A percentile compares a stretch with the other conserved stretches of the same genome.
Conservation (phyloP, 352 stramenopile species). For the Pythium grandisporangium region DNA sequence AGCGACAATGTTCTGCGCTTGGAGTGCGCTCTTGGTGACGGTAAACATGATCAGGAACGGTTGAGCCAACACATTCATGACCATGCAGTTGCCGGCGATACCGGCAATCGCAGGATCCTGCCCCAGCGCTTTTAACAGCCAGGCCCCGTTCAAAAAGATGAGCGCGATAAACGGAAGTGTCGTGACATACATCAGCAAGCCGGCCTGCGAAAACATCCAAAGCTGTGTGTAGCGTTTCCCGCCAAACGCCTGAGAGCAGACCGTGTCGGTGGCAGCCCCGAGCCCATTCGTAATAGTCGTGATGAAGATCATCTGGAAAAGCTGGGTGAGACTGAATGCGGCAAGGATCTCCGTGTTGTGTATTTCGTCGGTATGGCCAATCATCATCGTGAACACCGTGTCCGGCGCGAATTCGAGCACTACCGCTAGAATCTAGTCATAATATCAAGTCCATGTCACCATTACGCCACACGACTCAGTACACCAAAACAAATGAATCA, state of each 20-base stretch:
- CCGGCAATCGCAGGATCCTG: conserved; percentile 27
- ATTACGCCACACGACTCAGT: too few relatives aligned
- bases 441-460: too few relatives aligned
- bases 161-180: conserved; percentile 16
- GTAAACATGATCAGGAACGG: conserved; percentile 33
- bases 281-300: conserved; percentile 26
- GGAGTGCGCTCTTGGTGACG: conserved; percentile 29
- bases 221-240: conserved; percentile 28
- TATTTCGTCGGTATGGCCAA: conserved; percentile 24
- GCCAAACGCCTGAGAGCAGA: conserved; percentile 39
- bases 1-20: conserved; percentile 41
- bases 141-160: conserved; percentile 20
- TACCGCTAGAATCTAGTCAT: background rate
- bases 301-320: conserved; percentile 33
- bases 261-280: conserved; percentile 33
- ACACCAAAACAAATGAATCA: too few relatives aligned
- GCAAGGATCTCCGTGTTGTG: conserved; percentile 33
- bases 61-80: conserved; percentile 19
- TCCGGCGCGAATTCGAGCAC: conserved; percentile 29
- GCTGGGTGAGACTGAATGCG: conserved; percentile 27
- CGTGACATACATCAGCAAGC: conserved; percentile 24
- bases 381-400: conserved; percentile 33
- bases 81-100: conserved; percentile 21
- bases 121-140: conserved; percentile 23
- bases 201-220: conserved; percentile 38